Evolutionary conservation across 768 basidiomycete species (phyloP).

Genomic region (Podaxis rugospora): DNA sequence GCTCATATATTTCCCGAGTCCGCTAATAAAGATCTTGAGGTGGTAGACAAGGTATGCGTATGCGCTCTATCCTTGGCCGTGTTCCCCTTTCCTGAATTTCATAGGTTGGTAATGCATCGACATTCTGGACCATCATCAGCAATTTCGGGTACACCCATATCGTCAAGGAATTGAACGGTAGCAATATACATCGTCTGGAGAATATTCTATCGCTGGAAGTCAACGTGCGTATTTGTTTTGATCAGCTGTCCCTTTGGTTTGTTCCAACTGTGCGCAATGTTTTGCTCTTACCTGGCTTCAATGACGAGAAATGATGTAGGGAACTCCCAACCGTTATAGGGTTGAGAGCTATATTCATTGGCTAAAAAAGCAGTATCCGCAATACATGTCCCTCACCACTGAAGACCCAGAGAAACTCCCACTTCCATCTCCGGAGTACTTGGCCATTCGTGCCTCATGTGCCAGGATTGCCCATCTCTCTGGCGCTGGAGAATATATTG

Average conservation of each 20-base stretch:
- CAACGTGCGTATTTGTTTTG: not conserved
- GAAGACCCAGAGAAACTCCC: not conserved
- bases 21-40: too few relatives aligned
- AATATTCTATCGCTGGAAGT: not conserved
- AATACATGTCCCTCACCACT: not conserved
- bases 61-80: too few relatives aligned
- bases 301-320: not conserved
- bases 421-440: not conserved
- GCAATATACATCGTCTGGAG: not conserved
- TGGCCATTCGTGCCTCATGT: not conserved
- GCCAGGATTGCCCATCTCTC: not conserved
- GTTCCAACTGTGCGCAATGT: not conserved
- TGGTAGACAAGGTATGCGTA: too few relatives aligned
- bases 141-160: too few relatives aligned
- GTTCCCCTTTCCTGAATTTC: too few relatives aligned
- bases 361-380: not conserved
- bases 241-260: not conserved
- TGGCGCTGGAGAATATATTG: not conserved
- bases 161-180: too few relatives aligned
- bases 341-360: not conserved
- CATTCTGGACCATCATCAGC: too few relatives aligned
- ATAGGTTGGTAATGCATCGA: too few relatives aligned
- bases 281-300: not conserved
- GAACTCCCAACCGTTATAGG: not conserved
- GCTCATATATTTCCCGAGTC: too few relatives aligned